These are phyloP conservation scores for Macrolepiota fuliginosa DNA, from an alignment of 768 basidiomycete species.

Conservation along the genomic window DNA sequence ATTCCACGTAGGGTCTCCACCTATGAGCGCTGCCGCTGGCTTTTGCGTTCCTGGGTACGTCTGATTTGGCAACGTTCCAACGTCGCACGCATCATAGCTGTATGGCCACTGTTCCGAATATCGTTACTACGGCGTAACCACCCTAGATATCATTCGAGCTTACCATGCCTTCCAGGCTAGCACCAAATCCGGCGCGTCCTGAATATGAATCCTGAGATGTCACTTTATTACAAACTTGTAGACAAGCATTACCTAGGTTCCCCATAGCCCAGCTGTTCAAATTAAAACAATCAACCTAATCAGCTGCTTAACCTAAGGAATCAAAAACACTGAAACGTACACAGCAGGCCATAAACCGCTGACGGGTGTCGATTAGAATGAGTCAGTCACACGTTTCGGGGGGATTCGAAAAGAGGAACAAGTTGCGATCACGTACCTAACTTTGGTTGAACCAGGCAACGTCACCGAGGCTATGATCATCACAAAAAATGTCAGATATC, in stretches of 20 bases:
- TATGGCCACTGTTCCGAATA: constrained; percentile 55
- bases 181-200: constrained; percentile 76
- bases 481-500: background rate
- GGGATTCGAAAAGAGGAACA: background rate
- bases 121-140: background rate
- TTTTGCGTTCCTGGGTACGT: constrained; percentile 54
- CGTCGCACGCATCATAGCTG: constrained; percentile 73
- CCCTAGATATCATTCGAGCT: constrained; percentile 15
- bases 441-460: constrained; percentile 23
- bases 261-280: constrained; percentile 42
- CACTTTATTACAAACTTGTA: background rate
- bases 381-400: background rate
- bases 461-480: constrained; percentile 22
- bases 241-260: constrained; percentile 41
- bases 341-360: constrained; percentile 36
- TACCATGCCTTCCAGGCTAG: constrained; percentile 66
- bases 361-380: background rate
- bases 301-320: background rate
- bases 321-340: constrained; percentile 21
- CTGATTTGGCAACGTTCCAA: constrained; percentile 82
- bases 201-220: background rate
- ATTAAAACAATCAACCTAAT: constrained; percentile 19
- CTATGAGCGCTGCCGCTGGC: constrained; percentile 46
- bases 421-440: constrained; percentile 21
- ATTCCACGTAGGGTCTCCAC: constrained; percentile 41